Evolutionary conservation across 148 eudicot genomes (phyloP).

Genomic region (Vaccinium darrowii): DNA sequence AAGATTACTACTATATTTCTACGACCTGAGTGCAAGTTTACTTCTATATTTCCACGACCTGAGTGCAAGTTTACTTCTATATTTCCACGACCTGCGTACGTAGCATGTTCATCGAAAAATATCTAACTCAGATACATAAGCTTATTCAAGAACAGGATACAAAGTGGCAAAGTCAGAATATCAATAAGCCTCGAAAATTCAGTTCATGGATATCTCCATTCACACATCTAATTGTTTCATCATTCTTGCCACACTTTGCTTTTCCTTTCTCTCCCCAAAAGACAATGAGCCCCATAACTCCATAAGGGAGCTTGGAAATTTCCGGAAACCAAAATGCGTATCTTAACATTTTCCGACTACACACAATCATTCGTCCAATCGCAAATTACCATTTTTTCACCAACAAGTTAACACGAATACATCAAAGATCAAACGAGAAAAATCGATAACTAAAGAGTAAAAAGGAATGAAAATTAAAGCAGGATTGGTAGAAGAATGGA

Average conservation of each 20-base stretch:
- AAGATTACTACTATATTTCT: too few species aligned
- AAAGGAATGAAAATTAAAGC: neutral
- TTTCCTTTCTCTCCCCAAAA: neutral
- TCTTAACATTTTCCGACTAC: neutral
- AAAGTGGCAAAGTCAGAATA: constrained; percentile 40
- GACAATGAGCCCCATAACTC: neutral
- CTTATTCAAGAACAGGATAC: neutral
- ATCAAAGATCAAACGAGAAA: neutral
- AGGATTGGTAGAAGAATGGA: too few species aligned
- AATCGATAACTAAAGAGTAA: neutral
- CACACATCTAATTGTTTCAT: constrained; percentile 6
- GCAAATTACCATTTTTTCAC: neutral
- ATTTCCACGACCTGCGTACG: neutral
- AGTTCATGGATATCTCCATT: constrained; percentile 12
- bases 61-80: too few species aligned
- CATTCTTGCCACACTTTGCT: constrained; percentile 6
- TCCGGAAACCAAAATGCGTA: neutral
- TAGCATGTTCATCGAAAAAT: neutral
- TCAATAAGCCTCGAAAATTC: constrained; percentile 47
- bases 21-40: too few species aligned
- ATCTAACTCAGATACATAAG: neutral
- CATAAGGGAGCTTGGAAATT: neutral
- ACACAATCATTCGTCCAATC: neutral
- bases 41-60: too few species aligned
- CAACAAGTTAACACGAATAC: neutral